phyloP scores from a whole-genome alignment of 2,329 filamentous ascomycete species.

The Ceratocystis eucalypticola region DNA sequence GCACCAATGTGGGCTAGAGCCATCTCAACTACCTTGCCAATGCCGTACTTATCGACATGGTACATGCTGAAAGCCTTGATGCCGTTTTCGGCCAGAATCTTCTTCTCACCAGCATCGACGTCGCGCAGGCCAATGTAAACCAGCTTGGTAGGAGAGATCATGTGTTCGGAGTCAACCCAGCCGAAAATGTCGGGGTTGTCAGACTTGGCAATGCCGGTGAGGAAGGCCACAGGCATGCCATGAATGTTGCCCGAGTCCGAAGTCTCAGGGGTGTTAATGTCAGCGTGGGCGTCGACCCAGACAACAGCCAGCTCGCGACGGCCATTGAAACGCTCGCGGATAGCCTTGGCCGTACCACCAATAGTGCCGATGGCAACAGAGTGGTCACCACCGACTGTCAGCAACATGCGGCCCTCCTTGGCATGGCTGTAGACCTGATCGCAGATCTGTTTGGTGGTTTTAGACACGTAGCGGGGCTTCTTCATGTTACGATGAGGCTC shows the following conservation, averaged over 20 bases:
- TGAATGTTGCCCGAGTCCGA: slow-evolving; percentile 88
- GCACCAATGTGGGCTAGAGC: slow-evolving; percentile 88
- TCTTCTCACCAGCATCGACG: slow-evolving; percentile 88
- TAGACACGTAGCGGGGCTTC: slow-evolving; percentile 73
- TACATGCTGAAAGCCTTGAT: slow-evolving; percentile 99
- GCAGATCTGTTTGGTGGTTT: slow-evolving; percentile 67
- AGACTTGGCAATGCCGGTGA: slow-evolving; percentile 71
- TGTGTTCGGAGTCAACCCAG: slow-evolving; percentile 66
- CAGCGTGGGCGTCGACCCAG: slow-evolving; percentile 96
- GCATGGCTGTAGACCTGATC: slow-evolving; percentile 82
- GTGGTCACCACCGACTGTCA: slow-evolving; percentile 93
- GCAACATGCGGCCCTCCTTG: slow-evolving; percentile 65
- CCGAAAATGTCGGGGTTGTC: slow-evolving; percentile 70
- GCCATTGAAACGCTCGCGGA: slow-evolving; percentile 58
- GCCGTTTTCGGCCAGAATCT: slow-evolving; percentile 70
- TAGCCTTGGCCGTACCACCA: slow-evolving; percentile 72
- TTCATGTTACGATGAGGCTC: slow-evolving; percentile 86
- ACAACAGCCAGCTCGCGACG: slow-evolving; percentile 81
- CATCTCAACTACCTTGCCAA: slow-evolving; percentile 94
- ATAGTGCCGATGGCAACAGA: slow-evolving; percentile 91
- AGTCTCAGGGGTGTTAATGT: slow-evolving; percentile 92
- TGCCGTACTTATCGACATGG: slow-evolving; percentile 89
- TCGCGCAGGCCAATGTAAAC: slow-evolving; percentile 95
- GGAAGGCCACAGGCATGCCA: slow-evolving; percentile 91
- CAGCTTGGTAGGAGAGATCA: slow-evolving; percentile 62